A percentile compares a stretch with the other conserved stretches of the same genome.
Conservation (phyloP, 2,329 filamentous ascomycete genomes). For the Stemphylium vesicarium region DNA sequence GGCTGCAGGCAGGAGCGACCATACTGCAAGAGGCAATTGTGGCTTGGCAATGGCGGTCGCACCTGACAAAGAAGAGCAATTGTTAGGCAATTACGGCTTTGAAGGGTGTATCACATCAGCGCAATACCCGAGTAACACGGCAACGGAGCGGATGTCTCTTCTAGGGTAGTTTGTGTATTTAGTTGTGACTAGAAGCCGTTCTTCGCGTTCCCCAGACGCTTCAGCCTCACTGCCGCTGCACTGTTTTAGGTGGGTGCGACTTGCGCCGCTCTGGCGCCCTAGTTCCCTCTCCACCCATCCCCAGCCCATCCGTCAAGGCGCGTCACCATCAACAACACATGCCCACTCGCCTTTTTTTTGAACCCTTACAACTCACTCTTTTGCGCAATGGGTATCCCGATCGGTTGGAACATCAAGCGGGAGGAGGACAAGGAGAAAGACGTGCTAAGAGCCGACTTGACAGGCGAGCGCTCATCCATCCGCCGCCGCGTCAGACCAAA, state of each 20-base stretch:
- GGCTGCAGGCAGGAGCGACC: slow-evolving; percentile 21
- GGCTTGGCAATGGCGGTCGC: slow-evolving; percentile 31
- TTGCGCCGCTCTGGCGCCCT: slow-evolving; percentile 14
- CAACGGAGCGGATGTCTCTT: not conserved
- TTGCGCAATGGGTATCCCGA: slow-evolving; percentile 57
- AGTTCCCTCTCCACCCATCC: slow-evolving; percentile 26
- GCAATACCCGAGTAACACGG: not conserved
- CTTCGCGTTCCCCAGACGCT: slow-evolving; percentile 12
- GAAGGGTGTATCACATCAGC: not conserved
- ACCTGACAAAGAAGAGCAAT: slow-evolving; percentile 12
- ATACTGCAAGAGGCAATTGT: slow-evolving; percentile 26
- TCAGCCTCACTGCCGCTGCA: slow-evolving; percentile 32
- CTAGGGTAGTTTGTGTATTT: not conserved
- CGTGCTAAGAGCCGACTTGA: slow-evolving; percentile 59
- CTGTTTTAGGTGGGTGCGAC: slow-evolving; percentile 16
- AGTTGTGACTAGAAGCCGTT: slow-evolving; percentile 5
- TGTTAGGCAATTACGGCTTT: not conserved
- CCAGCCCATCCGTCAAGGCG: slow-evolving; percentile 25
- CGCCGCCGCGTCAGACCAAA: slow-evolving; percentile 55
- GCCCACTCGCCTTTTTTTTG: slow-evolving; percentile 12
- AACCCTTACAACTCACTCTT: slow-evolving; percentile 22
- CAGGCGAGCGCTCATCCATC: slow-evolving; percentile 63
- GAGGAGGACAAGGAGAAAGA: slow-evolving; percentile 52
- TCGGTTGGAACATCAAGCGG: slow-evolving; percentile 58
- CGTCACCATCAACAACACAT: slow-evolving; percentile 31